Conservation (phyloP, 305 asterid genomes). For the Galium porrigens region DNA sequence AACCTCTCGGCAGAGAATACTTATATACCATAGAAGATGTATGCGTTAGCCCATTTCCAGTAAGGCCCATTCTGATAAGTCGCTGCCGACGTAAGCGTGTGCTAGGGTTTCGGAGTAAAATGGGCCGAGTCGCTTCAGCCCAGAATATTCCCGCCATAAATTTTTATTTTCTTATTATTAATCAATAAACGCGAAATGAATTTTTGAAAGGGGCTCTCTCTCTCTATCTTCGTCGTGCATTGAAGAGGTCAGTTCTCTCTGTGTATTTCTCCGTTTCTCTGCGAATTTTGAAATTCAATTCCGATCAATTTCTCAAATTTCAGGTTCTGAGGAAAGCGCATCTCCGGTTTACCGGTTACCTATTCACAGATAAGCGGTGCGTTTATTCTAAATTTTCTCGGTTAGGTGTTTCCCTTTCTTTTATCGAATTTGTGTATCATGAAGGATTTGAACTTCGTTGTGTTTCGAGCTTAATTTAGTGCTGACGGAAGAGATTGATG, state of each 20-base stretch:
- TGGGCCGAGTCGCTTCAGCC: not conserved
- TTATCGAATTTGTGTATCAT: not conserved
- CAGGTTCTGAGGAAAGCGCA: not conserved
- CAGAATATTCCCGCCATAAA: slow-evolving; percentile 12
- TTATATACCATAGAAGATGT: not conserved
- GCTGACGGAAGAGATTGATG: not conserved
- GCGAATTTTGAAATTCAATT: not conserved
- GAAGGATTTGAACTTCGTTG: not conserved
- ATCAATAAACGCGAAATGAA: not conserved
- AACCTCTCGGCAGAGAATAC: not conserved
- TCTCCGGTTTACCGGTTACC: not conserved
- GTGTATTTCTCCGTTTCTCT: not conserved
- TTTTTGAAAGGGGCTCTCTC: not conserved
- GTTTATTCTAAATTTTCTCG: not conserved
- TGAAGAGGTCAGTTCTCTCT: not conserved
- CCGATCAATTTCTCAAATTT: not conserved
- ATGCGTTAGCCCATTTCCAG: not conserved
- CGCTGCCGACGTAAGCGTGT: not conserved
- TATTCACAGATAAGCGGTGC: not conserved
- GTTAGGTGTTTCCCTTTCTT: not conserved
- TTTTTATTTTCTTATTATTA: not conserved
- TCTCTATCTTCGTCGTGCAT: not conserved
- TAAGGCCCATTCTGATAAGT: not conserved
- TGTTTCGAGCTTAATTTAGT: not conserved
- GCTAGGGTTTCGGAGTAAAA: not conserved